Conservation (phyloP, 352 stramenopile species). For the Pythium coloratum region DNA sequence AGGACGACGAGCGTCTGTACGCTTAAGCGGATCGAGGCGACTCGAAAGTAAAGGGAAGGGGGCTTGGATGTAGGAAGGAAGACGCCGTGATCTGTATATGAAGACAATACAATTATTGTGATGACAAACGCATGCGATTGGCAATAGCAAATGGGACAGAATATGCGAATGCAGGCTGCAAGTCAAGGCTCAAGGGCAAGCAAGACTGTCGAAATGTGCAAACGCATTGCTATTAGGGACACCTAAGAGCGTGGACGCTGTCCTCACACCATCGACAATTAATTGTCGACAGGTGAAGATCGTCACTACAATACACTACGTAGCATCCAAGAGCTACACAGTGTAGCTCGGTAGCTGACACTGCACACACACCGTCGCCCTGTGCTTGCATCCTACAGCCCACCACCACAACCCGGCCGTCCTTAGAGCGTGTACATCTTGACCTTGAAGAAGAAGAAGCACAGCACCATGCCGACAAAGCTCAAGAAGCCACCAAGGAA, state of each 20-base stretch:
- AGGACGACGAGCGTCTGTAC: conserved; percentile 49
- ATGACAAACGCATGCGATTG: not conserved
- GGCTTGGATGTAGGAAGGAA: conserved; percentile 1
- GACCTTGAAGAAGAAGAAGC: conserved; percentile 18
- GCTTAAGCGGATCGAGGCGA: conserved; percentile 49
- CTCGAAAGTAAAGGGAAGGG: not conserved
- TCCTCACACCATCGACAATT: not conserved
- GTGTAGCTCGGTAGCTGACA: too few species aligned
- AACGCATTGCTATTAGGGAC: not conserved
- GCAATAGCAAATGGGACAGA: not conserved
- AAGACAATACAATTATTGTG: conserved; percentile 3
- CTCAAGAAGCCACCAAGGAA: conserved; percentile 33
- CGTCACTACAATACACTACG: too few species aligned
- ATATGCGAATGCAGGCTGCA: too few species aligned
- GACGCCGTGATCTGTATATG: conserved; percentile 1
- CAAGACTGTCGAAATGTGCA: not conserved
- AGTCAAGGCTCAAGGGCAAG: not conserved
- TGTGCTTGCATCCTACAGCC: too few species aligned
- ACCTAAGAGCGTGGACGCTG: not conserved
- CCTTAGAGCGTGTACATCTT: conserved; percentile 18
- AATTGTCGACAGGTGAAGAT: too few species aligned
- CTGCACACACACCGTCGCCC: not conserved
- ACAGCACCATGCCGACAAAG: conserved; percentile 20
- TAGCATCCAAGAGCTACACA: too few species aligned
- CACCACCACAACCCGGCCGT: too few species aligned